Evolutionary conservation across 768 basidiomycete species (phyloP).

Genomic region (Leccinum disarticulatum): DNA sequence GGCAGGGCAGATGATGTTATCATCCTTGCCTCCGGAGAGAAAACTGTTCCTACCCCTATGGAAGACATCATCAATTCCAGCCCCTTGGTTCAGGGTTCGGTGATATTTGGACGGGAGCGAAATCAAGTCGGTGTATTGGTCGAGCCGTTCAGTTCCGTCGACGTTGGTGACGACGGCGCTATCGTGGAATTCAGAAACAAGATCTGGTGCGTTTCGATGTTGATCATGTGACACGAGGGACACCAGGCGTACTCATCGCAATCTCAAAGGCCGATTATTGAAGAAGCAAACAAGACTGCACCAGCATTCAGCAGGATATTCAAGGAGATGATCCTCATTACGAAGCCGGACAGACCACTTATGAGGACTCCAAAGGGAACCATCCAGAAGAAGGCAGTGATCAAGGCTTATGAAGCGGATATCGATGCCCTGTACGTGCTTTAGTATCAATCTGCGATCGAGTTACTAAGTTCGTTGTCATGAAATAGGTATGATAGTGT

Average conservation of each 20-base stretch:
- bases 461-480: not conserved
- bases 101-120: slow-evolving; percentile 36
- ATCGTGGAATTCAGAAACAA: slow-evolving; percentile 15
- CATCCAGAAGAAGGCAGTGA: slow-evolving; percentile 14
- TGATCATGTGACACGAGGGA: not conserved
- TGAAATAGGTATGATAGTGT: slow-evolving; percentile 9
- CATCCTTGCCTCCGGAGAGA: slow-evolving; percentile 33
- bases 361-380: slow-evolving; percentile 35
- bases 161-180: slow-evolving; percentile 9
- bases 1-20: slow-evolving; percentile 39
- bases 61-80: slow-evolving; percentile 18
- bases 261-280: slow-evolving; percentile 33
- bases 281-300: slow-evolving; percentile 38
- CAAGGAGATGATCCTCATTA: slow-evolving; percentile 51
- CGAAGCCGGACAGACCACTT: slow-evolving; percentile 40
- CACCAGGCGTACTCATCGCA: not conserved
- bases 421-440: slow-evolving; percentile 21
- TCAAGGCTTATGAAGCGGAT: slow-evolving; percentile 22
- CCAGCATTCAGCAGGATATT: slow-evolving; percentile 43
- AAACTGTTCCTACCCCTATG: slow-evolving; percentile 36
- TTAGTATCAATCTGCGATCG: too few relatives aligned
- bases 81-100: slow-evolving; percentile 20
- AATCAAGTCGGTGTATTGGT: slow-evolving; percentile 32
- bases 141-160: slow-evolving; percentile 25
- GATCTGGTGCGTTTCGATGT: slow-evolving; percentile 22